Conservation (phyloP, 1,139 yeast species). For the Suhomyces anneliseae region DNA sequence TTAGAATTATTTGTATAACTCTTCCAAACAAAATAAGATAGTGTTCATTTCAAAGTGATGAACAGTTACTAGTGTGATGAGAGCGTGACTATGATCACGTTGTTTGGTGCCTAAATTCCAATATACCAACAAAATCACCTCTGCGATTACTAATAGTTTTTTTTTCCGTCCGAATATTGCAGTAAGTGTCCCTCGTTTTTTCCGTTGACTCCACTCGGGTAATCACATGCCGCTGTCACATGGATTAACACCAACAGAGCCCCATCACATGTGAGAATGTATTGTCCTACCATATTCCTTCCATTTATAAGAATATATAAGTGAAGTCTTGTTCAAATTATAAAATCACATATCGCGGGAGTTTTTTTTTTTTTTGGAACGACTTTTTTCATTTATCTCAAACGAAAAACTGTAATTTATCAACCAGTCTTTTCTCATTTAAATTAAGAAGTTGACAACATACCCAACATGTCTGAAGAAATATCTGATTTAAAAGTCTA, state of each 20-base stretch:
- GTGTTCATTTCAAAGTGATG: too few species aligned
- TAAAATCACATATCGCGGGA: background rate
- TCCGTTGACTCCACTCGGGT: background rate
- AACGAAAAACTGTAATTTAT: slow-evolving; percentile 2
- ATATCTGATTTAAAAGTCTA: slow-evolving; percentile 26
- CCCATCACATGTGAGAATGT: background rate
- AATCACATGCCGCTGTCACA: background rate
- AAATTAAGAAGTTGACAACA: background rate
- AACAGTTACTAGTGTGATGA: too few species aligned
- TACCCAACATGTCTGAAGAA: slow-evolving; percentile 12
- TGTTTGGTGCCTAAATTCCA: too few species aligned
- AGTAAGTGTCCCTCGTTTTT: background rate
- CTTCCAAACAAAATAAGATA: too few species aligned
- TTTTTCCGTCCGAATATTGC: background rate
- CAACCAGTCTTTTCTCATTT: slow-evolving; percentile 2
- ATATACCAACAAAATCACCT: background rate
- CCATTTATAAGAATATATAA: background rate
- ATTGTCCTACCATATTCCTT: background rate
- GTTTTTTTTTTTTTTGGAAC: background rate
- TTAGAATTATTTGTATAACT: too few species aligned
- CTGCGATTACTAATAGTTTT: background rate
- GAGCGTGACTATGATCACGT: too few species aligned
- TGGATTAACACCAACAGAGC: background rate
- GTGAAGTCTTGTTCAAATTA: background rate
- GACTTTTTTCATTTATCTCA: background rate